phyloP scores from a whole-genome alignment of 768 basidiomycete genomes.

The Russula sp. region DNA sequence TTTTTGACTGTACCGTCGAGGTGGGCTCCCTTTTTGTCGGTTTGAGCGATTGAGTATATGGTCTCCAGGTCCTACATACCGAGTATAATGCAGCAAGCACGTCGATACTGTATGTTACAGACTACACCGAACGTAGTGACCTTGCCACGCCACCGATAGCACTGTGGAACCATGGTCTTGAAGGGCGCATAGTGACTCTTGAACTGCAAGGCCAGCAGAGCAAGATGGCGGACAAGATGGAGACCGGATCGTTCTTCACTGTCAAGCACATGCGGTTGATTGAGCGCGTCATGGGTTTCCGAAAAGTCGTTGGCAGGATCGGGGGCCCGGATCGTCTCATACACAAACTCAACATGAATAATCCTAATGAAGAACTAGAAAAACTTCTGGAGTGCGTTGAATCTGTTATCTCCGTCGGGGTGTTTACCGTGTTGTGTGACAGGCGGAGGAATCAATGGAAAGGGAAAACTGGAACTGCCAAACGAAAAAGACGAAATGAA shows the following conservation, averaged over 20 bases:
- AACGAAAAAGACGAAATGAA: neutral
- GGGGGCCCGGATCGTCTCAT: conserved; percentile 30
- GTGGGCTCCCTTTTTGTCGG: neutral
- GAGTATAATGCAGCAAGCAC: conserved; percentile 18
- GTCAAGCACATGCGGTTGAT: conserved; percentile 28
- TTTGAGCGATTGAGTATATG: neutral
- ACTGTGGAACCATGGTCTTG: conserved; percentile 15
- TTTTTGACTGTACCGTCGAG: conserved; percentile 30
- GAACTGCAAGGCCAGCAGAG: conserved; percentile 28
- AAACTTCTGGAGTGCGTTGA: conserved; percentile 19
- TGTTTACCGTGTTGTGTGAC: neutral
- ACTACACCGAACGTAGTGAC: conserved; percentile 27
- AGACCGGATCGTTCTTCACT: conserved; percentile 22
- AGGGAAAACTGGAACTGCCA: neutral
- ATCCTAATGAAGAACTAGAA: conserved; percentile 21
- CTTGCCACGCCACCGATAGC: conserved; percentile 15
- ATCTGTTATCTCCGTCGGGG: neutral
- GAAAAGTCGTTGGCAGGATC: conserved; percentile 22
- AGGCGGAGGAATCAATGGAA: conserved; percentile 24
- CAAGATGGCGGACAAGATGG: conserved; percentile 23
- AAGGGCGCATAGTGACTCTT: conserved; percentile 20
- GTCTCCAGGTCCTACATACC: conserved; percentile 24
- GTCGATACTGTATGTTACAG: conserved; percentile 26
- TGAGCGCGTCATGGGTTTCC: conserved; percentile 14
- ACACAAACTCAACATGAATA: conserved; percentile 21